Base-by-base conservation (phyloP, 768 basidiomycete species). In the Kwoniella botswanensis region DNA sequence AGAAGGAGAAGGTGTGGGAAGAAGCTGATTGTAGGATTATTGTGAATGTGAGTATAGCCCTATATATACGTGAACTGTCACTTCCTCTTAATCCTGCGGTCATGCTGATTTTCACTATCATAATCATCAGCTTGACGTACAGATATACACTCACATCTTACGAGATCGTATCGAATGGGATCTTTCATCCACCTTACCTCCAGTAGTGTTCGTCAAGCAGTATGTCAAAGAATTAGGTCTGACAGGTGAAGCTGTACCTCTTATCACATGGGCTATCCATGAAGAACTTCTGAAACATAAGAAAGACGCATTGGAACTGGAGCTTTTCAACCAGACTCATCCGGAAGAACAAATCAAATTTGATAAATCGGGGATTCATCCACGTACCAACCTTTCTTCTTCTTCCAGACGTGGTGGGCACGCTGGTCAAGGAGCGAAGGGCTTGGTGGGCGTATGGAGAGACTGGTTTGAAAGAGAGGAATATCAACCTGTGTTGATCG, bases 121-220 rank as follows among this genome's bases (percentile, higher is more conserved):
- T 60, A 15, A 44, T 43, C 46, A n/a, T 21, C 83, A 97, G 93
- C 93, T 99, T 80, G 97, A 99, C 85, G 93, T 98, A 26, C 97
- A 99, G 83, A 91, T 99, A 79, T 93, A 91, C 24, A 92, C 91
- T 58, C 87, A 94, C 81, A 93, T 96, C 82, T 87, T 99, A 1
- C 86, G 92, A 67, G 97, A 99, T 85, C 92, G 94, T 79, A 94
- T 99, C 74, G 97, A 99, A 84, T 99, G 96, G 96, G 96, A 99
- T 84, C 88, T 98, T n/a, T 96, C 95, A 3, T 81, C 78, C 29
- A 62, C 80, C 2, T 81, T 98, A 46, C 95, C 93, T 0, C 96
- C 96, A 1, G 92, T 96, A 81, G 86, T 85, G 0, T 98, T 98
- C 77, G 88, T 96, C 0, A 84, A 85, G 50, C 89, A 88, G 61